A percentile compares a stretch with the other conserved stretches of the same genome.
These are phyloP conservation scores for Amaranthus cruentus DNA, from an alignment of 148 eudicot species.

Conservation along the genomic window DNA sequence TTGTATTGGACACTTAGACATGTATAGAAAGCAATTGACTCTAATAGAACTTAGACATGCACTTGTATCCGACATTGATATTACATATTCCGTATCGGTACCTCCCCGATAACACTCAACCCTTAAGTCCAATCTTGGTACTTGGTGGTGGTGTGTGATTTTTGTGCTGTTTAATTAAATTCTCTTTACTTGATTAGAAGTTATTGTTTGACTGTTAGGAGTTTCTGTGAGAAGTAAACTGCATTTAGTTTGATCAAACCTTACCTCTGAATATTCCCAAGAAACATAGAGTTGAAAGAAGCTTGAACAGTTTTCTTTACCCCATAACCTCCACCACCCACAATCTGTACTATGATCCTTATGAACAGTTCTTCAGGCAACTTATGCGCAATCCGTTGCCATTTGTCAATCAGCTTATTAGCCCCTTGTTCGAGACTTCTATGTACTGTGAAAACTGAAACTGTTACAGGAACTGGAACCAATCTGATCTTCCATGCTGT, in stretches of 20 bases:
- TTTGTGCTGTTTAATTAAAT: no score
- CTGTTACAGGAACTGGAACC: conserved; percentile 33
- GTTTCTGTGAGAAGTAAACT: not conserved
- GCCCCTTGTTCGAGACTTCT: conserved; percentile 28
- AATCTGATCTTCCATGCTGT: conserved; percentile 34
- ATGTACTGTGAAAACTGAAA: conserved; percentile 34
- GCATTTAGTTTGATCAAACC: not conserved
- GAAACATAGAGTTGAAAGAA: conserved; percentile 30
- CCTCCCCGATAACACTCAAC: no score
- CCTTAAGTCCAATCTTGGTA: no score
- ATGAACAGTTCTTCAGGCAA: conserved; percentile 34
- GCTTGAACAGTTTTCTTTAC: conserved; percentile 24
- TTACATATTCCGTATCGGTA: no score
- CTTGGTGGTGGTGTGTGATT: no score
- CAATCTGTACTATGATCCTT: conserved; percentile 25
- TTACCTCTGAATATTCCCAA: conserved; percentile 29
- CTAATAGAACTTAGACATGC: no score
- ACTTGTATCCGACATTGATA: no score
- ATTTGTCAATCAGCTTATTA: conserved; percentile 25
- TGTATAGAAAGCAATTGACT: no score
- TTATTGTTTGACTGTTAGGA: not conserved
- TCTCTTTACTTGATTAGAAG: not conserved
- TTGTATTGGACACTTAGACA: no score
- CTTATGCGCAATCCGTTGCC: conserved; percentile 37
- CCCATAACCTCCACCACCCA: conserved; percentile 20